Percentiles rank a stretch among this genome's conserved stretches.
Evolutionary conservation across 495 filamentous ascomycete species (phyloP).

Genomic region (Gamarada debralockiae): DNA sequence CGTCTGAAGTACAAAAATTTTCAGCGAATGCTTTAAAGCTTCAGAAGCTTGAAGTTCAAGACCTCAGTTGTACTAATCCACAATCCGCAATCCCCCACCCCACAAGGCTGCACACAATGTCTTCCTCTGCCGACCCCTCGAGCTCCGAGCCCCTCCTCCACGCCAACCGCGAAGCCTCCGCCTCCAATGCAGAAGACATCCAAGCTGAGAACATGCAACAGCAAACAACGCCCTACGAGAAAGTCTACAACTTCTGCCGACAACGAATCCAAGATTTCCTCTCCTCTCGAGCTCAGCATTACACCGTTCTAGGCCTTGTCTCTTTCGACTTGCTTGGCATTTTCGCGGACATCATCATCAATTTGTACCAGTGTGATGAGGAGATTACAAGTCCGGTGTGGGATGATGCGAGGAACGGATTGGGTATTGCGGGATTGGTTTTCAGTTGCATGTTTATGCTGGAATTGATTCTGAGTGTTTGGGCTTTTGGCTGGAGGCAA

Average conservation of each 20-base stretch:
- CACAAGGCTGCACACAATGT: too few species aligned
- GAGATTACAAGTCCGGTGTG: slow-evolving; percentile 18
- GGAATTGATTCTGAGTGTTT: slow-evolving; percentile 51
- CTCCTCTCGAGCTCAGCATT: slow-evolving; percentile 54
- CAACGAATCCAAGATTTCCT: slow-evolving; percentile 35
- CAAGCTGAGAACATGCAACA: not conserved
- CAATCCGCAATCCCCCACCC: too few species aligned
- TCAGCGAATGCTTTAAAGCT: too few species aligned
- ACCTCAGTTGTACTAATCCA: too few species aligned
- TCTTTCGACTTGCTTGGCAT: slow-evolving; percentile 53
- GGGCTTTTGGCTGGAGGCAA: slow-evolving; percentile 52
- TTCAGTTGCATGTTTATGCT: slow-evolving; percentile 59
- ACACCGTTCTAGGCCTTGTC: slow-evolving; percentile 50
- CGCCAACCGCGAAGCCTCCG: not conserved
- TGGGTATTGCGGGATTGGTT: slow-evolving; percentile 32
- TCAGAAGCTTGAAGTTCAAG: too few species aligned
- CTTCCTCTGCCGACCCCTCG: not conserved
- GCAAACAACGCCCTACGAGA: not conserved
- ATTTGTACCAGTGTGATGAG: slow-evolving; percentile 55
- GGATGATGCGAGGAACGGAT: slow-evolving; percentile 19
- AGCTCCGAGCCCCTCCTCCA: slow-evolving; percentile 10
- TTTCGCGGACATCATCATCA: slow-evolving; percentile 60
- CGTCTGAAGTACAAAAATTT: too few species aligned
- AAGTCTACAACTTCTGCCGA: not conserved
- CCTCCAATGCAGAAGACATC: not conserved